A percentile compares a stretch with the other conserved stretches of the same genome.
These are phyloP conservation scores for Neoboletus subvelutipes DNA, from an alignment of 768 basidiomycete genomes.

Conservation along the genomic window DNA sequence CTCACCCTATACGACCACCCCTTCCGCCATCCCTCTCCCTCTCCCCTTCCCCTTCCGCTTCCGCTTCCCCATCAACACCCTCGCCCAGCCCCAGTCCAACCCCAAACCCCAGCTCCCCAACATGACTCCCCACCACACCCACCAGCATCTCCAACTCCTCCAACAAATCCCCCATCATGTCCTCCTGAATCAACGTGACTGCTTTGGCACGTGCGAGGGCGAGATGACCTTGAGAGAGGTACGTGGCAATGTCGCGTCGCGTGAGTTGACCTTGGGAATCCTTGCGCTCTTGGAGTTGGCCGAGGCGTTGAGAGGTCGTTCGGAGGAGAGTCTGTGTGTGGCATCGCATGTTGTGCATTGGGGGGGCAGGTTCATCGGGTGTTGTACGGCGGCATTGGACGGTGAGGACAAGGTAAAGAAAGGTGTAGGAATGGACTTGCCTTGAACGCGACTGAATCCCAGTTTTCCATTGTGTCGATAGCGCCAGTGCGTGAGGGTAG, in stretches of 20 bases:
- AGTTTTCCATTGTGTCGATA: constrained; percentile 22
- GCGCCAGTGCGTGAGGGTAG: background rate
- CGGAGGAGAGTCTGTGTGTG: constrained; percentile 56
- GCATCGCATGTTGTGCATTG: background rate
- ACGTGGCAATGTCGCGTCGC: constrained; percentile 64
- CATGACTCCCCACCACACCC: constrained; percentile 58
- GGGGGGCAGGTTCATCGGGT: background rate
- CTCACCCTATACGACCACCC: constrained; percentile 36
- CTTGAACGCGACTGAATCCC: constrained; percentile 34
- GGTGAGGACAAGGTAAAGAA: background rate
- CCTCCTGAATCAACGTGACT: constrained; percentile 63
- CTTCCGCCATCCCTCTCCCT: background rate
- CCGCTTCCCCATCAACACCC: background rate
- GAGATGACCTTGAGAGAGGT: constrained; percentile 61
- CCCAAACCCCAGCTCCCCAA: constrained; percentile 48
- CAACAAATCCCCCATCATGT: constrained; percentile 58
- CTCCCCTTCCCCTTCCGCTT: background rate
- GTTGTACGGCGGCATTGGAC: background rate
- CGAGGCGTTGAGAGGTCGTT: constrained; percentile 60
- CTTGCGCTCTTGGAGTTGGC: constrained; percentile 68
- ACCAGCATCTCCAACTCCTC: constrained; percentile 67
- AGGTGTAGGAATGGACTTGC: constrained; percentile 13
- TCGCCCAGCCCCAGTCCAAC: constrained; percentile 5
- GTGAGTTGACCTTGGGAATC: constrained; percentile 63
- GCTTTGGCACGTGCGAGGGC: constrained; percentile 71